These are phyloP conservation scores for Straminergon stramineum DNA, from an alignment of 225 moss, liverwort and hornwort species.

Conservation along the genomic window DNA sequence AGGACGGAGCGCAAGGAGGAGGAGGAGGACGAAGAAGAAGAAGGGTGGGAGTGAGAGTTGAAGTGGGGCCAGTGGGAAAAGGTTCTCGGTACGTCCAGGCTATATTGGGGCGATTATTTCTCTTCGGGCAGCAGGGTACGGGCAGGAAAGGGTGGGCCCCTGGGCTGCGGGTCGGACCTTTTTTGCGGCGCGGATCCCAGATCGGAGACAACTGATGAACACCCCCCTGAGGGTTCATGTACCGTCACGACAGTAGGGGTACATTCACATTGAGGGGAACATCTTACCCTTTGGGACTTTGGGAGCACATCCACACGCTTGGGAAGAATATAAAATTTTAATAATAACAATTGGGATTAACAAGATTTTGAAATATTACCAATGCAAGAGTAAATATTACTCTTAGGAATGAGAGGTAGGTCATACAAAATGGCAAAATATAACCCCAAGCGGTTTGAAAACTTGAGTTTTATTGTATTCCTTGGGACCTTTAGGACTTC, in stretches of 20 bases:
- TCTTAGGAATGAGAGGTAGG: background rate
- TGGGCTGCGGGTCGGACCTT: background rate
- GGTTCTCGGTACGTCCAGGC: background rate
- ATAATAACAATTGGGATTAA: background rate
- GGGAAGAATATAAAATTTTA: background rate
- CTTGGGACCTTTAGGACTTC: background rate
- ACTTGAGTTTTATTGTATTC: accelerated
- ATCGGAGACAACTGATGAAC: background rate
- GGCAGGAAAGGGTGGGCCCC: background rate
- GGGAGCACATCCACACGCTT: background rate
- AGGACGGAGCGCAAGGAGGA: background rate
- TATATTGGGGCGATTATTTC: background rate
- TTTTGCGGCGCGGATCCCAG: constrained; percentile 22
- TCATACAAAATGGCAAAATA: background rate
- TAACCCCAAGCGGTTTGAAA: accelerated
- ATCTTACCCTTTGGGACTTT: background rate
- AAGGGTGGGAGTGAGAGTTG: background rate
- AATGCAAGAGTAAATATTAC: accelerated
- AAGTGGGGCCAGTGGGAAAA: constrained; percentile 14
- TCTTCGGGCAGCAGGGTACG: background rate
- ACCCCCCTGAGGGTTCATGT: background rate
- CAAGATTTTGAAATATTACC: background rate
- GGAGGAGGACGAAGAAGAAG: background rate
- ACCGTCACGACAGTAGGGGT: background rate
- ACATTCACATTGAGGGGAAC: background rate